Conservation (phyloP, 2,329 filamentous ascomycete genomes). For the Fusarium nygamai region DNA sequence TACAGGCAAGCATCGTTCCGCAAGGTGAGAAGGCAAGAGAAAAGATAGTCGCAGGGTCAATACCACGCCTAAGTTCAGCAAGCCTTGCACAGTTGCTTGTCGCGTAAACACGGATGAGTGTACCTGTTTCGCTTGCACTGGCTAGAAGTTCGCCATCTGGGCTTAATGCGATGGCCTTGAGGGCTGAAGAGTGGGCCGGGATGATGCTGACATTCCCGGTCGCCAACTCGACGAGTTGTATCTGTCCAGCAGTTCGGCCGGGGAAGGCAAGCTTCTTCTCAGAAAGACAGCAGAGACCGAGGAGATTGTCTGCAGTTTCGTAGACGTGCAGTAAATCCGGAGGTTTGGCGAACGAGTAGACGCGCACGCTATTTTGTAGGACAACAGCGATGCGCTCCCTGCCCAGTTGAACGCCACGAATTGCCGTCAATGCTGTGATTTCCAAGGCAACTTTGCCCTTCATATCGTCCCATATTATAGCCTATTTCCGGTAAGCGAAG, state of each 20-base stretch:
- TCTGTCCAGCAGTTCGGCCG: slow-evolving; percentile 86
- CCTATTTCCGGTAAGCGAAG: slow-evolving; percentile 53
- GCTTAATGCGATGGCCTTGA: slow-evolving; percentile 84
- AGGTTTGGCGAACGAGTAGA: slow-evolving; percentile 81
- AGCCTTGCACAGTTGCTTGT: slow-evolving; percentile 83
- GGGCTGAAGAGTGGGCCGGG: slow-evolving; percentile 82
- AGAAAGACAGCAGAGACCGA: slow-evolving; percentile 82
- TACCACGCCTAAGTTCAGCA: slow-evolving; percentile 85
- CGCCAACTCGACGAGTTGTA: slow-evolving; percentile 83
- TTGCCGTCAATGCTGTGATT: slow-evolving; percentile 82
- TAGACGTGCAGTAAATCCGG: slow-evolving; percentile 78
- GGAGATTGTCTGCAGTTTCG: slow-evolving; percentile 85
- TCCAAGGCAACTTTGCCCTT: slow-evolving; percentile 77
- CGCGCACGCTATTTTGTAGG: slow-evolving; percentile 81
- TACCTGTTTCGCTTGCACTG: slow-evolving; percentile 91
- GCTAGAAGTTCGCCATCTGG: slow-evolving; percentile 83
- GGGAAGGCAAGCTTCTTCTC: slow-evolving; percentile 82
- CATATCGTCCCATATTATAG: slow-evolving; percentile 92
- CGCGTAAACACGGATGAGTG: slow-evolving; percentile 85
- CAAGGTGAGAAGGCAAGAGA: slow-evolving; percentile 88
- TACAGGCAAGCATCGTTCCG: slow-evolving; percentile 83
- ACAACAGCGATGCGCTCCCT: slow-evolving; percentile 82
- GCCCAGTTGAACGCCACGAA: slow-evolving; percentile 82
- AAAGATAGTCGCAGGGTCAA: slow-evolving; percentile 88
- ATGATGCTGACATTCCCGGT: slow-evolving; percentile 92